Evolutionary conservation across 2,329 filamentous ascomycete species (phyloP).

Genomic region (Tolypocladium guangdongense): DNA sequence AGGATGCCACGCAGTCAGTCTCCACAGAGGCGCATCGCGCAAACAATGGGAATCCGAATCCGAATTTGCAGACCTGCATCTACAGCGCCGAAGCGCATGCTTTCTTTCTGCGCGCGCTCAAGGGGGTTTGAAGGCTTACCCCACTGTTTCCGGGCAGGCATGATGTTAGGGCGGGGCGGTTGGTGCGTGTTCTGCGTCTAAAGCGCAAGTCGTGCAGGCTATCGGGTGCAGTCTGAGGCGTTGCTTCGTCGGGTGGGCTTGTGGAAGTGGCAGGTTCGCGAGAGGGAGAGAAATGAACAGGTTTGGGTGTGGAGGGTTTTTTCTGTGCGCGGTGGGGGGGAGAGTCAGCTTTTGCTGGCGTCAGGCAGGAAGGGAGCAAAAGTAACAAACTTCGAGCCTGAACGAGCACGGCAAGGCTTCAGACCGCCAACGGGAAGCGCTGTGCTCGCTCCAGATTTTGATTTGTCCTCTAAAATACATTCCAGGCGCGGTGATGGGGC

Average conservation of each 20-base stretch:
- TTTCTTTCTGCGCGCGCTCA: background rate
- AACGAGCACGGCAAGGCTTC: background rate
- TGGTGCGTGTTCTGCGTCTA: background rate
- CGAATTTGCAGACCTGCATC: conserved; percentile 1
- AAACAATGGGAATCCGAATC: background rate
- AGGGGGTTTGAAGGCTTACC: conserved; percentile 19
- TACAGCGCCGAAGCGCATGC: background rate
- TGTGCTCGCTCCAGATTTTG: background rate
- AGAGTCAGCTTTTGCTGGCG: background rate
- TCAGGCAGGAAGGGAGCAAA: background rate
- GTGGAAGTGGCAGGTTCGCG: background rate
- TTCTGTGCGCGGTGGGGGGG: background rate
- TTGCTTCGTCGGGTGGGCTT: background rate
- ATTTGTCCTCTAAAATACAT: background rate
- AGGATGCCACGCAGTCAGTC: conserved; percentile 1
- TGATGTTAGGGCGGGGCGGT: conserved; percentile 18
- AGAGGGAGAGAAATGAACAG: background rate
- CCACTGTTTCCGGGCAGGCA: conserved; percentile 32
- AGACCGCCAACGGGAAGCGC: background rate
- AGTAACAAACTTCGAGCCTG: too few relatives aligned
- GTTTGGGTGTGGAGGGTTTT: background rate
- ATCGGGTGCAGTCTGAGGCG: background rate
- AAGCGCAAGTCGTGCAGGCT: background rate
- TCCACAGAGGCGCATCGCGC: conserved; percentile 1
- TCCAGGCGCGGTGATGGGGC: too few relatives aligned